Evolutionary conservation across 495 filamentous ascomycete species (phyloP).

Genomic region (Letharia lupina): DNA sequence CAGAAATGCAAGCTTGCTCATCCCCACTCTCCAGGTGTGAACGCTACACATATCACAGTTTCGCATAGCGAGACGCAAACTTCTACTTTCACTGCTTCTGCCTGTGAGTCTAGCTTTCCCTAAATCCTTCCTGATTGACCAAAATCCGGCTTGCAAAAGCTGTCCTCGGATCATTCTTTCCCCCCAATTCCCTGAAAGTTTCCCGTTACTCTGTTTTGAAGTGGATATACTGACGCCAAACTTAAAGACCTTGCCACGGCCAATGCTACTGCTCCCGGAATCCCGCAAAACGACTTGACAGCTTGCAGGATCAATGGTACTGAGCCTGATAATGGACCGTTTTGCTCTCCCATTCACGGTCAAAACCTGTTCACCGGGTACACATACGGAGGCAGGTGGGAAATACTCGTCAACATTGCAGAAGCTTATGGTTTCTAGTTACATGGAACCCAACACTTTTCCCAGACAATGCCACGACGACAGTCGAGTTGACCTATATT

Average conservation of each 20-base stretch:
- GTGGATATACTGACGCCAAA: not conserved
- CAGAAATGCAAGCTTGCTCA: not conserved
- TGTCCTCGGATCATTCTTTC: not conserved
- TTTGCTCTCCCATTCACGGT: slow-evolving; percentile 20
- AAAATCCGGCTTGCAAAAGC: not conserved
- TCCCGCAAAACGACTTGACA: slow-evolving; percentile 21
- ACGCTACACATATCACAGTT: slow-evolving; percentile 14
- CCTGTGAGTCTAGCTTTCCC: not conserved
- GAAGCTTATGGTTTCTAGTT: slow-evolving; percentile 13
- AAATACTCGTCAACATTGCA: not conserved
- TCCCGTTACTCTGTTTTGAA: not conserved
- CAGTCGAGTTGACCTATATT: slow-evolving; percentile 11
- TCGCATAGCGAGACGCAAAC: slow-evolving; percentile 13
- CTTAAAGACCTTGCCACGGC: slow-evolving; percentile 10
- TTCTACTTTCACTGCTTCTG: slow-evolving; percentile 17
- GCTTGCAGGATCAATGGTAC: slow-evolving; percentile 20
- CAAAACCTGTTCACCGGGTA: slow-evolving; percentile 22
- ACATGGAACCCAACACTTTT: slow-evolving; percentile 21
- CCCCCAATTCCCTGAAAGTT: not conserved
- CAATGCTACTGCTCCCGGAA: slow-evolving; percentile 19
- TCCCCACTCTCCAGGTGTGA: not conserved
- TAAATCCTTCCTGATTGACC: not conserved
- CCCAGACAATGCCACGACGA: slow-evolving; percentile 17
- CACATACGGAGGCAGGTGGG: slow-evolving; percentile 19
- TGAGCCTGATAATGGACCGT: slow-evolving; percentile 18